These are phyloP conservation scores for Amborella trichopoda DNA, from an alignment of 164 flowering plant genomes.

Conservation along the genomic window DNA sequence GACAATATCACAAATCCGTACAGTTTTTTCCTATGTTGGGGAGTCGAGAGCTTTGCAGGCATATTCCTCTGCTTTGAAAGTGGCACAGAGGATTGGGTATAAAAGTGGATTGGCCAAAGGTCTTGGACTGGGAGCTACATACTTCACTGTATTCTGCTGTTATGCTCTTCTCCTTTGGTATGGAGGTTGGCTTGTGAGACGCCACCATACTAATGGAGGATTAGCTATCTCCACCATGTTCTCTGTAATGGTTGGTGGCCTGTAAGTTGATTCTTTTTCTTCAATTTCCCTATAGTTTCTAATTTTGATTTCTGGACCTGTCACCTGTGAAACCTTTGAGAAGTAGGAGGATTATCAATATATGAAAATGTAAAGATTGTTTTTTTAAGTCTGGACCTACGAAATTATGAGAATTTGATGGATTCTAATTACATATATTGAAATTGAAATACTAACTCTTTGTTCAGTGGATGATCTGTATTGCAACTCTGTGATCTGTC, in stretches of 20 bases:
- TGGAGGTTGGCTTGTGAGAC: slow-evolving; percentile 90
- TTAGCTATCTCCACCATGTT: slow-evolving; percentile 96
- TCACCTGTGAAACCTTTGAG: too few relatives aligned
- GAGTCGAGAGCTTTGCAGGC: slow-evolving; percentile 72
- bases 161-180: slow-evolving; percentile 96
- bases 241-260: slow-evolving; percentile 90
- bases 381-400: too few relatives aligned
- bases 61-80: slow-evolving; percentile 54
- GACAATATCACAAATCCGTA: slow-evolving; percentile 85
- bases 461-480: too few relatives aligned
- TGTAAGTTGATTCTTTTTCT: slow-evolving; percentile 37
- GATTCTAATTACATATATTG: too few relatives aligned
- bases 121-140: slow-evolving; percentile 83
- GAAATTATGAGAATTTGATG: too few relatives aligned
- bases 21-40: slow-evolving; percentile 80
- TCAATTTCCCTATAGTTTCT: too few relatives aligned
- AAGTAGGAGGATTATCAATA: too few relatives aligned
- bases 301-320: too few relatives aligned
- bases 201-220: slow-evolving; percentile 83
- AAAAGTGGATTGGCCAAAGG: slow-evolving; percentile 84
- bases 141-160: slow-evolving; percentile 91
- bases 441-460: too few relatives aligned
- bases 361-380: too few relatives aligned
- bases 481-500: too few relatives aligned
- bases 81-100: slow-evolving; percentile 71